These are phyloP conservation scores for Aspergillus glaucus DNA, from an alignment of 2,329 filamentous ascomycete genomes.

Conservation along the genomic window DNA sequence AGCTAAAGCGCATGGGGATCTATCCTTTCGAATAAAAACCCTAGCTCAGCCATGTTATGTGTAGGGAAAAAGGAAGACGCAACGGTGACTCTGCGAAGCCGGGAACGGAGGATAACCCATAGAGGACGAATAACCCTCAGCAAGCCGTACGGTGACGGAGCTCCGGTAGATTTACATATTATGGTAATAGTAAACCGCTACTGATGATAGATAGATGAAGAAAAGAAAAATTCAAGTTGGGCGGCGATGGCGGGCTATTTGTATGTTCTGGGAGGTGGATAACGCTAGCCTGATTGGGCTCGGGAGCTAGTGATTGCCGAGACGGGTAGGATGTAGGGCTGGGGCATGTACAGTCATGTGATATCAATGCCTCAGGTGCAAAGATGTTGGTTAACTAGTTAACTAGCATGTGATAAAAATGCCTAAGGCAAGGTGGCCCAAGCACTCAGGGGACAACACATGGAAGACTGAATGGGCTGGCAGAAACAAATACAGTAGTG, in stretches of 20 bases:
- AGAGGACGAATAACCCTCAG: conserved; percentile 44
- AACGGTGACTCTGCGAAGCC: conserved; percentile 37
- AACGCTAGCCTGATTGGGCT: conserved; percentile 19
- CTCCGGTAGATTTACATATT: conserved; percentile 42
- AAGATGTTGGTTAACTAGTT: not conserved
- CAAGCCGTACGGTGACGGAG: conserved; percentile 42
- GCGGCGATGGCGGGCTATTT: conserved; percentile 18
- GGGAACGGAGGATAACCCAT: conserved; percentile 48
- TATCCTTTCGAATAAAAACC: conserved; percentile 30
- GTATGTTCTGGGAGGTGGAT: conserved; percentile 12
- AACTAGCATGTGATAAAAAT: not conserved
- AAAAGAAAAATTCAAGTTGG: conserved; percentile 20
- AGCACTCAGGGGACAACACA: not conserved
- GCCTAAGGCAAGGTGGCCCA: not conserved
- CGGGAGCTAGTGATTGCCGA: conserved; percentile 9
- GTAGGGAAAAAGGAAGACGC: conserved; percentile 41
- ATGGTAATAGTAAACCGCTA: conserved; percentile 46
- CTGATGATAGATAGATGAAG: conserved; percentile 44
- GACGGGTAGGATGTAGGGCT: conserved; percentile 10
- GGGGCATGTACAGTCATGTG: conserved; percentile 4
- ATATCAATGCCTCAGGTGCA: not conserved
- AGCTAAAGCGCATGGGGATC: conserved; percentile 39
- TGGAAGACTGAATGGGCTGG: not conserved
- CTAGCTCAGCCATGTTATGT: conserved; percentile 40
- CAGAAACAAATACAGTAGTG: no score